Evolutionary conservation across 345 rosid genomes (phyloP), one percentile per base, ranked within the genome.

Genomic region (Eucalyptus cloeziana): DNA sequence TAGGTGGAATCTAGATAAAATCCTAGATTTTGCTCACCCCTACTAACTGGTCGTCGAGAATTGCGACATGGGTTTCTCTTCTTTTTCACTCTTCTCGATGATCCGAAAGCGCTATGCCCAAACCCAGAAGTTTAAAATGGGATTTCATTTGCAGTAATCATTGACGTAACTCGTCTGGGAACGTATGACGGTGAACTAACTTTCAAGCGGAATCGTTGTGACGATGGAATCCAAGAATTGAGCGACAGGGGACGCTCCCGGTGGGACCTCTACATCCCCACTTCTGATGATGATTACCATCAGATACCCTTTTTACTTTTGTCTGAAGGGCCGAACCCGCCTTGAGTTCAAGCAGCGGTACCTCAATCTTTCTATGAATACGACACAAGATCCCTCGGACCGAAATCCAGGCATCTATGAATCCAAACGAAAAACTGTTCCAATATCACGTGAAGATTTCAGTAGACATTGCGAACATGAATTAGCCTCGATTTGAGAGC

Each of bases 21-120:
- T 4, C 1, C 8, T 43, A 43, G 8, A 43, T 7, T 7, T 43
- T 7, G 13, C 6, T 24, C 13, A 8, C 3, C 27, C 62, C 1
- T 9, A 1, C 30, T 9, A 56, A 2, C 10, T 6, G 30, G 1
- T 37, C 5, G 7, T 33, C 2, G 7, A 33, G 44, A 33, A 33
- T 44, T 2, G 19, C 3, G 5, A 6, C 44, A 40, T 33, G 5
- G 44, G 44, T 33, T 17, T 71, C 81, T 71, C 13, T 33, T 33
- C 81, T 71, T 37, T 10, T 71, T 71, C 44, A 3, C 44, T 33
- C 33, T 33, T 71, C 44, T 17, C 3, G 44, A 5, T 17, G 81
- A 11, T 17, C 25, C 6, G 13, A 37, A 71, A 71, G 17, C 21
- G 80, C 24, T 3, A 9, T 33, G 80, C 80, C 7, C 24, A 33